Conservation (phyloP, 2,329 filamentous ascomycete species). For the Zasmidium citrigriseum region DNA sequence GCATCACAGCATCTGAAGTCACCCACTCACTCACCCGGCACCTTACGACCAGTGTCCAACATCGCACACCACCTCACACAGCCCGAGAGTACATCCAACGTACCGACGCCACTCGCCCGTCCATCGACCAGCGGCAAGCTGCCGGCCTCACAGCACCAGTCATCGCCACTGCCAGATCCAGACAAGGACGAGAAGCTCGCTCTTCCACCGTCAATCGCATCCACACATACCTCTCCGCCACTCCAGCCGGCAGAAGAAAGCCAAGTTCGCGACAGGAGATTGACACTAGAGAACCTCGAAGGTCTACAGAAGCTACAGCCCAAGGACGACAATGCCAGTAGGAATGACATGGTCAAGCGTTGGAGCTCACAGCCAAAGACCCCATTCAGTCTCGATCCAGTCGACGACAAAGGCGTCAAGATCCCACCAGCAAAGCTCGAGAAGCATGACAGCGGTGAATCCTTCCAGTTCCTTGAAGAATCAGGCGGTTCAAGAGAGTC, state of each 20-base stretch:
- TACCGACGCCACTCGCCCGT: conserved; percentile 55
- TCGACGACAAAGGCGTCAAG: conserved; percentile 28
- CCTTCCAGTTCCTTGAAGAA: conserved; percentile 65
- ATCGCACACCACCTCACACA: conserved; percentile 25
- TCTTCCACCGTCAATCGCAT: conserved; percentile 29
- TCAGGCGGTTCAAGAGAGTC: conserved; percentile 59
- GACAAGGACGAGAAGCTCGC: conserved; percentile 26
- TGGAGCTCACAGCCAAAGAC: conserved; percentile 31
- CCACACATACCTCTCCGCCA: conserved; percentile 8
- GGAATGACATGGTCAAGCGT: conserved; percentile 25
- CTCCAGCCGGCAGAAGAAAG: background rate
- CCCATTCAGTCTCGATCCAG: conserved; percentile 28
- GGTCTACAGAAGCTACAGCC: conserved; percentile 25
- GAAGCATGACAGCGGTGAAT: conserved; percentile 61
- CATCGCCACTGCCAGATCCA: conserved; percentile 36
- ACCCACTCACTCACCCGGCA: conserved; percentile 7
- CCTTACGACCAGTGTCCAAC: conserved; percentile 22
- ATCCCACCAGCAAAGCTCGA: conserved; percentile 39
- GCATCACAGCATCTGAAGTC: conserved; percentile 23
- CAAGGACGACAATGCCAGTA: conserved; percentile 11
- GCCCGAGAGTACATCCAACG: conserved; percentile 52
- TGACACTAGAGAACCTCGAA: conserved; percentile 25
- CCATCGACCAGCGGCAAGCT: conserved; percentile 31
- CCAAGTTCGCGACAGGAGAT: conserved; percentile 12
- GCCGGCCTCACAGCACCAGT: conserved; percentile 5